Conservation (phyloP, 495 filamentous ascomycete genomes). For the Xylaria venustula region DNA sequence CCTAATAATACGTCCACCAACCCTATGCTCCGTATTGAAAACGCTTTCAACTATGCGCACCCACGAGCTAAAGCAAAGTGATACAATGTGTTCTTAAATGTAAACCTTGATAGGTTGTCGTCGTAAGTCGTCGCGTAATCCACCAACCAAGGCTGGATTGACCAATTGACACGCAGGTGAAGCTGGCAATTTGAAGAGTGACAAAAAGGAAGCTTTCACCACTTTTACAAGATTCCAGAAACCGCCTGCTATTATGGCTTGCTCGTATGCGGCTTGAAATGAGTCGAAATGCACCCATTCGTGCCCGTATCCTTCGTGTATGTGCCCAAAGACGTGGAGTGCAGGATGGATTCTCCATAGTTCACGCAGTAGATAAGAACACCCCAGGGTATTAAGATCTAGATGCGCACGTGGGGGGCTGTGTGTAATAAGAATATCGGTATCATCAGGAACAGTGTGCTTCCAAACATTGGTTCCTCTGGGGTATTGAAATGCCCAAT, state of each 20-base stretch:
- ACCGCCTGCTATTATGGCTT: slow-evolving; percentile 21
- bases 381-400: slow-evolving; percentile 59
- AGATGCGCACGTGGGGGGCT: slow-evolving; percentile 64
- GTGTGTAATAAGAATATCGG: slow-evolving; percentile 76
- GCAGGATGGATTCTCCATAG: slow-evolving; percentile 63
- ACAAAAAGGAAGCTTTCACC: background rate
- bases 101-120: slow-evolving; percentile 9
- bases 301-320: slow-evolving; percentile 56
- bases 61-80: no score
- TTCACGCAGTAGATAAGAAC: slow-evolving; percentile 64
- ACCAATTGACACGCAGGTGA: slow-evolving; percentile 5
- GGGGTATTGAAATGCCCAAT: slow-evolving; percentile 31
- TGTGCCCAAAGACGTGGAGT: slow-evolving; percentile 76
- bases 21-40: no score
- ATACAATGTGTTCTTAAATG: no score
- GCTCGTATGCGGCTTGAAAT: slow-evolving; percentile 23
- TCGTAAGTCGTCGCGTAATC: slow-evolving; percentile 5
- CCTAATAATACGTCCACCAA: no score
- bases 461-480: slow-evolving; percentile 21
- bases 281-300: slow-evolving; percentile 29
- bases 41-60: no score
- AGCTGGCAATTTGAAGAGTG: background rate
- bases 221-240: slow-evolving; percentile 19
- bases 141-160: slow-evolving; percentile 11
- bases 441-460: slow-evolving; percentile 50